A percentile compares a stretch with the other conserved stretches of the same genome.
Evolutionary conservation across 805 yeast species (phyloP).

Genomic region (Kodamaea restingae): DNA sequence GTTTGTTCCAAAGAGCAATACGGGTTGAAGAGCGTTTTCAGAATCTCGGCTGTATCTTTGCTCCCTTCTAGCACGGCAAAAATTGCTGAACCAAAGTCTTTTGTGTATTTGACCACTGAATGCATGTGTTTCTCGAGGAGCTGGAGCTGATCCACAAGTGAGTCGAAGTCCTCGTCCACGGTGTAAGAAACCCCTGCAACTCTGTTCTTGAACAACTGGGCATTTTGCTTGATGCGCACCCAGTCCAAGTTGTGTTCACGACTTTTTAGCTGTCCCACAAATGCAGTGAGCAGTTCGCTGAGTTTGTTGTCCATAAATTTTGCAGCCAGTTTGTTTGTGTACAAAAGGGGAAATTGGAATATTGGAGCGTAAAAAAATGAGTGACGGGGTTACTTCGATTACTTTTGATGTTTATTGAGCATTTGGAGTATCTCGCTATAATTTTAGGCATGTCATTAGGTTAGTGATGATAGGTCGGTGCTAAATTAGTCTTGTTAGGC

Average conservation of each 20-base stretch:
- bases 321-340: constrained; percentile 4
- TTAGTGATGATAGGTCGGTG: no score
- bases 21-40: constrained; percentile 22
- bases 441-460: no score
- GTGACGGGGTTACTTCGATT: no score
- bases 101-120: constrained; percentile 15
- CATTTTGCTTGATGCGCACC: constrained; percentile 16
- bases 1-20: constrained; percentile 10
- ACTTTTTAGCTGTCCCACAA: not conserved
- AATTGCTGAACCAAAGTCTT: constrained; percentile 8
- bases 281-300: not conserved
- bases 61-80: constrained; percentile 9
- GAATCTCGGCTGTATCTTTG: constrained; percentile 14
- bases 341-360: not conserved
- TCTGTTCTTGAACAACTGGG: constrained; percentile 9
- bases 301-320: not conserved
- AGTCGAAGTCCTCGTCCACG: constrained; percentile 25
- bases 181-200: constrained; percentile 13
- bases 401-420: no score
- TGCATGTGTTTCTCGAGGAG: constrained; percentile 16
- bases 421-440: no score
- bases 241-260: constrained; percentile 1
- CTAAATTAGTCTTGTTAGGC: no score
- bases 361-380: not conserved
- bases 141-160: constrained; percentile 19